A percentile compares a stretch with the other conserved stretches of the same genome.
phyloP scores from a whole-genome alignment of 164 flowering plant species.

The Buxus sempervirens region DNA sequence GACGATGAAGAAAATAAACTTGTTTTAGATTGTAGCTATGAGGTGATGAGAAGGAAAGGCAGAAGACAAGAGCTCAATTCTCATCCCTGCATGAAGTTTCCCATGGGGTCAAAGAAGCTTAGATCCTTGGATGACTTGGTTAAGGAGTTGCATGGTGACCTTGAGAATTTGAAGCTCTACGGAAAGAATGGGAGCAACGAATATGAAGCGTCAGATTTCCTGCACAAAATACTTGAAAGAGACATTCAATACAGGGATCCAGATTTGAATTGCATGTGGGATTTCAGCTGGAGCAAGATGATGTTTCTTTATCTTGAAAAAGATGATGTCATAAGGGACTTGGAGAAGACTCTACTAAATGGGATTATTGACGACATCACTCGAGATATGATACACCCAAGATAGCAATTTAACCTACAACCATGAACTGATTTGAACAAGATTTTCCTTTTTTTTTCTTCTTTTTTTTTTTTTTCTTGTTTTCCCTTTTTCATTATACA shows the following conservation, averaged over 20 bases:
- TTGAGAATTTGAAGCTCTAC: constrained; percentile 39
- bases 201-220: constrained; percentile 31
- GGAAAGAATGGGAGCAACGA: constrained; percentile 27
- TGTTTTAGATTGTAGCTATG: constrained; percentile 58
- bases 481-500: too few species aligned
- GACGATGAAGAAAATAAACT: constrained; percentile 42
- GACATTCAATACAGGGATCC: constrained; percentile 48
- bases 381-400: constrained; percentile 27
- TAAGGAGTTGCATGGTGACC: constrained; percentile 49
- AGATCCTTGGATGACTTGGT: constrained; percentile 63
- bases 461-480: constrained; percentile 3
- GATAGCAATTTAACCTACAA: constrained; percentile 2
- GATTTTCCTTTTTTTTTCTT: not conserved
- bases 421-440: not conserved
- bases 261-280: constrained; percentile 81
- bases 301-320: constrained; percentile 37
- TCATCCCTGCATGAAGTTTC: constrained; percentile 30
- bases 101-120: constrained; percentile 22
- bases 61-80: constrained; percentile 47
- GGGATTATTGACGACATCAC: constrained; percentile 59
- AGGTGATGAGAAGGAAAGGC: constrained; percentile 75
- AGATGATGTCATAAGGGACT: constrained; percentile 57
- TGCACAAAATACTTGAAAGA: constrained; percentile 52
- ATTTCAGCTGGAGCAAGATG: constrained; percentile 57
- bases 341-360: constrained; percentile 54